Evolutionary conservation across 345 rosid genomes (phyloP).

Genomic region (Eucalyptus viminalis): DNA sequence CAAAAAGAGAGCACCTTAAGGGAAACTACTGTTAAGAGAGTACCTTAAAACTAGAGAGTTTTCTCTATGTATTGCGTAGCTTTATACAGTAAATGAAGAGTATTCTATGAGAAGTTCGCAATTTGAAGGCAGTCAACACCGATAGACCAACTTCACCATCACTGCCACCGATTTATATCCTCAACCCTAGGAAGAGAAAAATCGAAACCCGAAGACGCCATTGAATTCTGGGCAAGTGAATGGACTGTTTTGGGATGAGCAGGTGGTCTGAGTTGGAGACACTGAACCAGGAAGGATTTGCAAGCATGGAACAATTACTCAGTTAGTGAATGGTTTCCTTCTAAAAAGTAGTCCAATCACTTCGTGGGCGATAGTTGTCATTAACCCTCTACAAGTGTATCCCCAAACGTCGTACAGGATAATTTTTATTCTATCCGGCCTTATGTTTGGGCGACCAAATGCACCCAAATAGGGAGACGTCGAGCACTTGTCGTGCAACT

Average conservation of each 20-base stretch:
- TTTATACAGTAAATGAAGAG: not conserved
- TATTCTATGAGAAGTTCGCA: not conserved
- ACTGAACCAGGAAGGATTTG: not conserved
- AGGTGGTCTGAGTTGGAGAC: not conserved
- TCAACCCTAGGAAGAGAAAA: not conserved
- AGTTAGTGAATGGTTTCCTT: not conserved
- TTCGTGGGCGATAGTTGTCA: not conserved
- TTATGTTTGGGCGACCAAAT: not conserved
- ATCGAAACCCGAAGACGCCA: not conserved
- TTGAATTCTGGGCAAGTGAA: not conserved
- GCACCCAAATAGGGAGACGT: not conserved
- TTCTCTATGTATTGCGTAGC: not conserved
- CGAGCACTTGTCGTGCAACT: not conserved
- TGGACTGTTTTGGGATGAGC: not conserved
- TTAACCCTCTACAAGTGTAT: not conserved
- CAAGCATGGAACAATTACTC: not conserved
- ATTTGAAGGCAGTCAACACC: not conserved
- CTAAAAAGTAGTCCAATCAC: not conserved
- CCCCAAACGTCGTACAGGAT: not conserved
- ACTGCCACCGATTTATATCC: not conserved
- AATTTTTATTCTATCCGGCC: not conserved
- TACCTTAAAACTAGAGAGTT: not conserved
- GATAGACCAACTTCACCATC: not conserved
- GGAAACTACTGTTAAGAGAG: not conserved
- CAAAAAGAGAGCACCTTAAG: not conserved